A percentile compares a stretch with the other conserved stretches of the same genome.
These are phyloP conservation scores for Calocera cornea DNA, from an alignment of 768 basidiomycete genomes.

Conservation along the genomic window DNA sequence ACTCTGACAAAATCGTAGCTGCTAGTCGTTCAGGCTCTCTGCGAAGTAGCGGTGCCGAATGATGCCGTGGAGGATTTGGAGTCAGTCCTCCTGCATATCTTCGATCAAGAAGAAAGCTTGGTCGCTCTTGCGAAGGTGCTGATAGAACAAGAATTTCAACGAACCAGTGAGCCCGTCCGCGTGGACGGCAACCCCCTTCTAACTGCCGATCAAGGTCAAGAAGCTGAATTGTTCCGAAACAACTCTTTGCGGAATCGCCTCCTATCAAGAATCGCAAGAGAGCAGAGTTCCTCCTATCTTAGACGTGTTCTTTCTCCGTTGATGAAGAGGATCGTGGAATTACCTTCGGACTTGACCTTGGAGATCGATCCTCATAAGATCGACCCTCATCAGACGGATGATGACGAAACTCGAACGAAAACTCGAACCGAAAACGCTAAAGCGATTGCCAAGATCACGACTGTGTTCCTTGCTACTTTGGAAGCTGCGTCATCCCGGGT, in stretches of 20 bases:
- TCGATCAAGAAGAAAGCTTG: slow-evolving; percentile 61
- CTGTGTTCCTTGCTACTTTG: slow-evolving; percentile 46
- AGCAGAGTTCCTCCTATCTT: slow-evolving; percentile 90
- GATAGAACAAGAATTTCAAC: slow-evolving; percentile 71
- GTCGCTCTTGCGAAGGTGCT: slow-evolving; percentile 65
- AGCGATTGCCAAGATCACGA: slow-evolving; percentile 59
- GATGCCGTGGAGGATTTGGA: slow-evolving; percentile 65
- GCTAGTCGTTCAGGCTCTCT: slow-evolving; percentile 62
- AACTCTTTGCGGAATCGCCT: slow-evolving; percentile 83
- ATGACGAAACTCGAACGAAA: slow-evolving; percentile 52
- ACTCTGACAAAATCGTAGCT: slow-evolving; percentile 29
- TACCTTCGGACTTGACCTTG: slow-evolving; percentile 61
- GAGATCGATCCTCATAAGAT: slow-evolving; percentile 58
- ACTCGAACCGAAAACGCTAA: slow-evolving; percentile 51
- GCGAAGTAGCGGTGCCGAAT: slow-evolving; percentile 62
- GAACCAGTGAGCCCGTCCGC: slow-evolving; percentile 41
- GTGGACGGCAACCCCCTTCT: too few species aligned
- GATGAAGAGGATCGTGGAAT: slow-evolving; percentile 54
- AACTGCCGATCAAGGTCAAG: slow-evolving; percentile 40
- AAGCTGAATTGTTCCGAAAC: slow-evolving; percentile 70
- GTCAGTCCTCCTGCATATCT: slow-evolving; percentile 70
- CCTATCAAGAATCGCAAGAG: slow-evolving; percentile 69
- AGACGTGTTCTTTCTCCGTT: slow-evolving; percentile 64
- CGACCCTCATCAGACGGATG: slow-evolving; percentile 38
- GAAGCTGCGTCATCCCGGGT: slow-evolving; percentile 6